phyloP scores from a whole-genome alignment of 768 basidiomycete species.

The Lactarius sanguifluus region DNA sequence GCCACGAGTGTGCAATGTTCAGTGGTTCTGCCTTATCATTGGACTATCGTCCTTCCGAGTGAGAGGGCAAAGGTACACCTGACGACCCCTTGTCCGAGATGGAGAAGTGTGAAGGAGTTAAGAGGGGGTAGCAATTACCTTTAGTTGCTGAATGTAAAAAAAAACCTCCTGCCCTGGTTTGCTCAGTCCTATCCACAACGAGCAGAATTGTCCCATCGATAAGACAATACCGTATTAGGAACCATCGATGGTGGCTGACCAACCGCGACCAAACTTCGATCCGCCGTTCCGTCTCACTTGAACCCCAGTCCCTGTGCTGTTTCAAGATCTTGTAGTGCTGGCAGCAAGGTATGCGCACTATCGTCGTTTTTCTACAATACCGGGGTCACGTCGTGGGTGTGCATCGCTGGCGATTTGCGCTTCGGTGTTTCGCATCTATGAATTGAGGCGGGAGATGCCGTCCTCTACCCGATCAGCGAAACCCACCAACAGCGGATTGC shows the following conservation, averaged over 20 bases:
- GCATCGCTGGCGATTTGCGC: conserved; percentile 2
- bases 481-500: neutral
- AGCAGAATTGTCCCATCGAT: neutral
- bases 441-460: neutral
- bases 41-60: neutral
- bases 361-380: neutral
- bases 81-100: neutral
- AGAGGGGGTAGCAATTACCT: conserved; percentile 7
- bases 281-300: conserved; percentile 2
- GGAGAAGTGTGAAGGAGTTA: neutral
- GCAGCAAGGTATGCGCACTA: neutral
- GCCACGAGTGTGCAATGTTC: neutral
- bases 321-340: neutral
- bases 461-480: neutral
- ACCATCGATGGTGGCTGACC: neutral
- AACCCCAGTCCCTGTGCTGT: neutral
- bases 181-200: neutral
- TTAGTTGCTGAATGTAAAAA: conserved; percentile 12
- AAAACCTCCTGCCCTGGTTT: neutral
- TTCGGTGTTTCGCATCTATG: neutral
- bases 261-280: neutral
- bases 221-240: neutral
- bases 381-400: neutral
- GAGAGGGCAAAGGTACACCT: neutral
- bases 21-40: neutral